Evolutionary conservation across 208 protist species (phyloP).

Genomic region (Wallacemonas collosoma): DNA sequence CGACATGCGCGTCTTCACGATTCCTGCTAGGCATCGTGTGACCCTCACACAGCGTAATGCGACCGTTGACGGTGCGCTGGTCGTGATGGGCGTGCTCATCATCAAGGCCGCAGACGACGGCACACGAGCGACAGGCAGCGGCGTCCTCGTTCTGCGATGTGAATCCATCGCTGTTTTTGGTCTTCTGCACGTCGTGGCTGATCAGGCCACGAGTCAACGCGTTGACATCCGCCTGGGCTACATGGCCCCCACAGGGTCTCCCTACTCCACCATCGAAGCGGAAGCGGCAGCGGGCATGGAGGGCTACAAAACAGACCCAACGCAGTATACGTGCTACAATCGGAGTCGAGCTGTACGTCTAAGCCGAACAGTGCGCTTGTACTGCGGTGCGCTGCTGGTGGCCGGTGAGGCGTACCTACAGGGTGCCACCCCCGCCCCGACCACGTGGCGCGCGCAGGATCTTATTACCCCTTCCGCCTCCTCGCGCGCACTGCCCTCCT

Average conservation of each 20-base stretch:
- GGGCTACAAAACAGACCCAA: slow-evolving; percentile 5
- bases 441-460: slow-evolving; percentile 22
- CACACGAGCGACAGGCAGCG: neutral
- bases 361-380: slow-evolving; percentile 9
- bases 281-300: slow-evolving; percentile 5
- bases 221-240: slow-evolving; percentile 30
- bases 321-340: slow-evolving; percentile 5
- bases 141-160: slow-evolving; percentile 15
- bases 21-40: slow-evolving; percentile 31
- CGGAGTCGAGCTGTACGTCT: neutral
- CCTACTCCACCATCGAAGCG: slow-evolving; percentile 17
- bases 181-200: slow-evolving; percentile 22
- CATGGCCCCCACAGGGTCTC: neutral
- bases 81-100: slow-evolving; percentile 39
- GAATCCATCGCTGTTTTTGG: slow-evolving; percentile 40
- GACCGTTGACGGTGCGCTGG: slow-evolving; percentile 28
- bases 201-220: neutral
- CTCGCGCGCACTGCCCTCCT: slow-evolving; percentile 10
- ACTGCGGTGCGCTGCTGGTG: slow-evolving; percentile 33
- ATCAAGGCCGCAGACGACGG: neutral
- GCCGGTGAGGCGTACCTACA: slow-evolving; percentile 24
- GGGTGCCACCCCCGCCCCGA: slow-evolving; percentile 27
- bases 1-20: slow-evolving; percentile 18
- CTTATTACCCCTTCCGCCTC: slow-evolving; percentile 14
- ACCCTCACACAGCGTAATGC: slow-evolving; percentile 20